phyloP scores from a whole-genome alignment of 73 alveolate species.

The Uronychia setigera region DNA sequence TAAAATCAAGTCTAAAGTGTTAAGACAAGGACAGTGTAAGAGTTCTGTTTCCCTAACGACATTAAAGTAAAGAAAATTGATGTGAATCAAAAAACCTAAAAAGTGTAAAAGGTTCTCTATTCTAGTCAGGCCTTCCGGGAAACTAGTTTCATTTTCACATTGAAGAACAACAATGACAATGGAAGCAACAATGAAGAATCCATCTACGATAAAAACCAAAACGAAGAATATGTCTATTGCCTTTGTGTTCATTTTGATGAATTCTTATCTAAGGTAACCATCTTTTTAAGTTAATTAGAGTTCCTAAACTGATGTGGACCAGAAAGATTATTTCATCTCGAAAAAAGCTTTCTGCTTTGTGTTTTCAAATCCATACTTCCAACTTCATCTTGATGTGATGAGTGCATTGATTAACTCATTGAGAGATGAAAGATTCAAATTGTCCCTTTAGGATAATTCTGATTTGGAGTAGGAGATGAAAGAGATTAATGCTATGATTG shows the following conservation, averaged over 20 bases:
- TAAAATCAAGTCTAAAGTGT: neutral
- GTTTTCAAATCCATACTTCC: neutral
- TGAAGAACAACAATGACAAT: no score
- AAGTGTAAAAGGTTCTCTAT: neutral
- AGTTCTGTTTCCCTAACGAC: neutral
- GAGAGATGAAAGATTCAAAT: neutral
- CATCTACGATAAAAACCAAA: no score
- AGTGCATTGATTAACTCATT: neutral
- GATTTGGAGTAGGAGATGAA: neutral
- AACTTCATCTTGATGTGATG: neutral
- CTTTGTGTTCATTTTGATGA: neutral
- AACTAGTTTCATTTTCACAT: neutral
- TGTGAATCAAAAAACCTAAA: no score
- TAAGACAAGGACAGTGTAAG: neutral
- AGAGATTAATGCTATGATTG: neutral
- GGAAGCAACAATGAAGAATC: no score
- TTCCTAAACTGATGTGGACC: neutral
- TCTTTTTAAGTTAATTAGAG: neutral
- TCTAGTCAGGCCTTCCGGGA: neutral
- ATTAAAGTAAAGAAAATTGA: neutral
- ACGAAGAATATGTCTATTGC: neutral
- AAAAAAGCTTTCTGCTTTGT: slow-evolving; percentile 4
- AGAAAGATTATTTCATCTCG: neutral
- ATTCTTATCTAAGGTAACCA: neutral
- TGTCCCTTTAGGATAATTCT: neutral